Evolutionary conservation across 1,139 yeast species (phyloP).

Genomic region (Nakaseomyces glabratus): DNA sequence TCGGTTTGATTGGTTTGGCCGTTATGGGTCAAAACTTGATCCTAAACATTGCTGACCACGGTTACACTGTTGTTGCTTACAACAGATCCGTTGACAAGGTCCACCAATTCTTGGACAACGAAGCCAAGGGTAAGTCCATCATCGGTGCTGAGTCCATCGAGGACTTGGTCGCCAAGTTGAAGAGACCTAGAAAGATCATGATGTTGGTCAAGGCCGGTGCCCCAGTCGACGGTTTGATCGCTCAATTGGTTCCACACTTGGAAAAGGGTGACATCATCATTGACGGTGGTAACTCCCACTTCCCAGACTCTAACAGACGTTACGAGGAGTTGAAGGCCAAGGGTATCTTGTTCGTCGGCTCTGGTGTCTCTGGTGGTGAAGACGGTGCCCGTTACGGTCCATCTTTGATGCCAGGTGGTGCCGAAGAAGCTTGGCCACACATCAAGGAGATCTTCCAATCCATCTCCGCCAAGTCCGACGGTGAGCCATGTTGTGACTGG

Average conservation of each 20-base stretch:
- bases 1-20: conserved; percentile 99
- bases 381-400: conserved; percentile 99
- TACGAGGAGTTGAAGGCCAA: conserved; percentile 76
- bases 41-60: conserved; percentile 97
- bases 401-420: conserved; percentile 99
- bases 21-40: conserved; percentile 99
- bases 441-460: conserved; percentile 94
- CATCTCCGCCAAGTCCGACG: conserved; percentile 91
- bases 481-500: conserved; percentile 99
- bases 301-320: conserved; percentile 98
- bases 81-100: conserved; percentile 96
- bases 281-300: conserved; percentile 99
- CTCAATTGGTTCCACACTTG: conserved; percentile 78
- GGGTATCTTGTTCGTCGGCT: conserved; percentile 91
- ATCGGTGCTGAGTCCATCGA: conserved; percentile 90
- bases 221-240: conserved; percentile 89
- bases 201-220: conserved; percentile 93
- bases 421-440: conserved; percentile 97
- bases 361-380: conserved; percentile 99
- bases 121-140: conserved; percentile 94
- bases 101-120: conserved; percentile 84
- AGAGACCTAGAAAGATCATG: conserved; percentile 94
- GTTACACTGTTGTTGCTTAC: conserved; percentile 93
- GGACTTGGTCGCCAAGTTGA: conserved; percentile 80
- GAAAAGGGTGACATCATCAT: conserved; percentile 97